Evolutionary conservation across 306 rosid genomes (phyloP), one percentile per base, ranked within the genome.

Genomic region (Lathyrus tuberosus): DNA sequence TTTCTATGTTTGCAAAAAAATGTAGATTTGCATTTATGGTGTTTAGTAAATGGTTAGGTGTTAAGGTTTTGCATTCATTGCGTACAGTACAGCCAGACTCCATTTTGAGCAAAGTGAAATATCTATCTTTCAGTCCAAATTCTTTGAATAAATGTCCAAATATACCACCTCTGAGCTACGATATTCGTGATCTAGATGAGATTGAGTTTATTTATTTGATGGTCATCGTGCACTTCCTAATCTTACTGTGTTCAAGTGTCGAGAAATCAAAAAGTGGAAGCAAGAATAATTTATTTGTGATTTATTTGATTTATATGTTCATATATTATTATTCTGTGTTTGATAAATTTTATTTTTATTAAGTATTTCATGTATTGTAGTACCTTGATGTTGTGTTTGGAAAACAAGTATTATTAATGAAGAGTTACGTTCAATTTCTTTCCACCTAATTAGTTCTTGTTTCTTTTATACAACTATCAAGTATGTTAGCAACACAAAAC

Each of bases 121-220:
- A 62, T 78, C 83, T 67, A 83, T 84, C 82, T 80, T 81, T 77
- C 76, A 22, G 71, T 84, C 63, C 78, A 80, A 28, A 69, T 84
- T 76, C 63, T 35, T 77, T 48, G 35, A 88, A 86, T 83, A 85
- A 85, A 76, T 71, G 86, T 83, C 84, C 69, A 71, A 49, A 63
- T 38, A 52, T n/a, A n/a, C n/a, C 49, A 70, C 73, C 73, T 47
- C 14, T 8, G 62, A 66, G 61, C 71, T 44, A 69, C 76, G 60
- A 35, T 71, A 44, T 59, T 52, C n/a, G 22, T 48, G 53, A 71
- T 73, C 76, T 79, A 78, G 81, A 81, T 63, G 44, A 46, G 24
- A 70, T 58, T 42, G 78, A 73, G 62, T 82, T 82, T 61, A 48
- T 86, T 62, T 82, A 74, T 65, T 63, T 80, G 62, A 77, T 81